Conservation (phyloP, 805 yeast genomes). For the Wickerhamomyces hampshirensis region DNA sequence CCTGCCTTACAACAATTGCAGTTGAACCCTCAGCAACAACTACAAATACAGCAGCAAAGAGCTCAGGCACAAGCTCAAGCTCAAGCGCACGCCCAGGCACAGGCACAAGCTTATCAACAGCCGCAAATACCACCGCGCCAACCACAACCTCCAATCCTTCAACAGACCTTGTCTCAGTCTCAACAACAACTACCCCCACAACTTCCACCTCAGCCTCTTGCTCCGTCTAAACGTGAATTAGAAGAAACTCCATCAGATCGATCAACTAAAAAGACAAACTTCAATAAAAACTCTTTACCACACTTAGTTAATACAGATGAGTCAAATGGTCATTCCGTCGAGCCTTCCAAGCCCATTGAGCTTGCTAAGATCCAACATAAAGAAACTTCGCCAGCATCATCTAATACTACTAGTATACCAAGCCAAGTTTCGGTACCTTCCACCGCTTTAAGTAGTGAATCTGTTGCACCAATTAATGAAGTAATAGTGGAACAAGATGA, state of each 20-base stretch:
- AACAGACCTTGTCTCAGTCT: conserved; percentile 1
- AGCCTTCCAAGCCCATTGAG: background rate
- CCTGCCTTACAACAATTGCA: conserved; percentile 20
- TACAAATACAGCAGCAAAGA: conserved; percentile 5
- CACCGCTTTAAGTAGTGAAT: no score
- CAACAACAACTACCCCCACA: conserved; percentile 14
- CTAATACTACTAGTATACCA: background rate
- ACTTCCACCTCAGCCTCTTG: conserved; percentile 4
- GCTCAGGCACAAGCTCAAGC: conserved; percentile 29
- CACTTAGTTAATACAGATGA: background rate
- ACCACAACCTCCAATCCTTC: conserved; percentile 8
- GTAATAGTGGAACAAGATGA: conserved; percentile 2
- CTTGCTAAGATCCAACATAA: background rate
- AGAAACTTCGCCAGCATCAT: background rate
- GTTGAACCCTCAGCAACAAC: conserved; percentile 15
- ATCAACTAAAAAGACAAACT: background rate
- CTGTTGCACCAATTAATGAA: conserved; percentile 6
- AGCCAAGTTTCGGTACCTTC: no score
- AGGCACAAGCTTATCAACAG: conserved; percentile 1
- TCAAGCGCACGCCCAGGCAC: conserved; percentile 1
- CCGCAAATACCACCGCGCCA: no score
- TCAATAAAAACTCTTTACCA: background rate
- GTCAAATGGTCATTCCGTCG: background rate
- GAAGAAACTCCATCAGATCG: conserved; percentile 5
- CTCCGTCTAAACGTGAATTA: conserved; percentile 13